Base-by-base conservation (phyloP, 2,329 filamentous ascomycete genomes). In the Simplicillium aogashimaense region DNA sequence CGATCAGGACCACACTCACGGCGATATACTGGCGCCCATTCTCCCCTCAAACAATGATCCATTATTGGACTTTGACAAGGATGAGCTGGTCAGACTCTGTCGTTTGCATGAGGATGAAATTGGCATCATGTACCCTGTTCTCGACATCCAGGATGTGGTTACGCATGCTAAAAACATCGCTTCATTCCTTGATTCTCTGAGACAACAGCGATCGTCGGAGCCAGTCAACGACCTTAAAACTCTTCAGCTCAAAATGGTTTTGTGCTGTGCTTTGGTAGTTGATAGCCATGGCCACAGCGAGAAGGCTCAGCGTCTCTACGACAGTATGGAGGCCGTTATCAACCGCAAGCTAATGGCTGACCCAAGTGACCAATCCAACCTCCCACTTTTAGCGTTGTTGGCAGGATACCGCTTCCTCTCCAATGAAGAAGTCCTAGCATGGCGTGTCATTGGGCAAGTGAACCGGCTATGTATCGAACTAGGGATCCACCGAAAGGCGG, bases 111-210 rank as follows among this genome's bases (percentile, higher is more conserved):
- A 94, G 49, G 88, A 95, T 51, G 89, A 95, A 56, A 81, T 94
- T 52, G 86, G 86, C 34, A 76, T 90, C 52, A 94, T 95, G 86
- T 95, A 94, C 57, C 90, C 90, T 0, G 76, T 95, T 4, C 60
- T 94, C 36, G 76, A 86, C 49, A 83, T 94, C 29, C 76, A 83
- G 33, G 71, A 72, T 33, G 66, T 94, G 31, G 78, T 85, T 30
- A 66, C 69, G 6, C 84, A 94, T 56, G 80, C 81, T 7, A 79
- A 75, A 45, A 70, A 72, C 43, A 65, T 95, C 1, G 81, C 81
- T 41, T 69, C 75, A 0, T 92, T 86, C 57, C 78, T 92, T 54
- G 83, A 88, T 48, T 55, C 63, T 0, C 51, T 62, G 5, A 61
- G 60, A 34, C 50, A 51, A 6, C 59, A 62, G 38, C 55, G 50